Evolutionary conservation across 1,284 basidiomycete genomes (phyloP).

Genomic region (Microbotryum intermedium): DNA sequence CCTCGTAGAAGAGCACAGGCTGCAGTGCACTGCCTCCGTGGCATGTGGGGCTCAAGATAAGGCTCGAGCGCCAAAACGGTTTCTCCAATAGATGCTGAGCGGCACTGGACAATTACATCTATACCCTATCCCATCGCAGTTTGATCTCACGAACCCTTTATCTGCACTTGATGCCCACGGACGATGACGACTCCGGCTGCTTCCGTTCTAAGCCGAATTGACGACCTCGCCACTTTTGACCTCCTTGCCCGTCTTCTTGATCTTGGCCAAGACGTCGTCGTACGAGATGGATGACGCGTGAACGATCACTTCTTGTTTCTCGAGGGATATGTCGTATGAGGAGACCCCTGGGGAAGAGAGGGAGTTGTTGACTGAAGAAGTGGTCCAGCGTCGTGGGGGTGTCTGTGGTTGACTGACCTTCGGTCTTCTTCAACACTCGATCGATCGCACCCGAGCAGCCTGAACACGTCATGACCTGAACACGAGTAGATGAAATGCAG

Average conservation of each 20-base stretch:
- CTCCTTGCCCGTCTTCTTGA: slow-evolving; percentile 31
- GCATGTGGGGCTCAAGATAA: too few relatives aligned
- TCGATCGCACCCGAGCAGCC: slow-evolving; percentile 33
- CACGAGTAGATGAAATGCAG: neutral
- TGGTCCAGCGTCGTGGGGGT: neutral
- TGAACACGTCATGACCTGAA: slow-evolving; percentile 31
- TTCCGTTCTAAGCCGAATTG: neutral
- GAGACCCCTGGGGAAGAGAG: slow-evolving; percentile 10
- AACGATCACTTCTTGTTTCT: slow-evolving; percentile 25
- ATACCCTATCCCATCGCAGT: too few relatives aligned
- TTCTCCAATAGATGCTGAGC: too few relatives aligned
- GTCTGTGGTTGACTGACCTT: slow-evolving; percentile 18
- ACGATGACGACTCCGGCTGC: too few relatives aligned
- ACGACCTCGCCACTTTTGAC: slow-evolving; percentile 20
- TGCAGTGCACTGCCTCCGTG: too few relatives aligned
- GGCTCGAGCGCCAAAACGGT: too few relatives aligned
- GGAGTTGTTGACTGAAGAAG: neutral
- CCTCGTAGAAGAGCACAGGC: too few relatives aligned
- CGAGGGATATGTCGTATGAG: slow-evolving; percentile 24
- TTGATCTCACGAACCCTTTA: too few relatives aligned
- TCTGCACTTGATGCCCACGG: too few relatives aligned
- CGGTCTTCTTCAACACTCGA: slow-evolving; percentile 30
- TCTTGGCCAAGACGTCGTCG: slow-evolving; percentile 28
- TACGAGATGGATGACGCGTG: slow-evolving; percentile 7
- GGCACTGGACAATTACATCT: too few relatives aligned